Percentiles rank a stretch among this genome's conserved stretches.
Evolutionary conservation across 352 stramenopile species (phyloP).

Genomic region (Pythium pectinolyticum): DNA sequence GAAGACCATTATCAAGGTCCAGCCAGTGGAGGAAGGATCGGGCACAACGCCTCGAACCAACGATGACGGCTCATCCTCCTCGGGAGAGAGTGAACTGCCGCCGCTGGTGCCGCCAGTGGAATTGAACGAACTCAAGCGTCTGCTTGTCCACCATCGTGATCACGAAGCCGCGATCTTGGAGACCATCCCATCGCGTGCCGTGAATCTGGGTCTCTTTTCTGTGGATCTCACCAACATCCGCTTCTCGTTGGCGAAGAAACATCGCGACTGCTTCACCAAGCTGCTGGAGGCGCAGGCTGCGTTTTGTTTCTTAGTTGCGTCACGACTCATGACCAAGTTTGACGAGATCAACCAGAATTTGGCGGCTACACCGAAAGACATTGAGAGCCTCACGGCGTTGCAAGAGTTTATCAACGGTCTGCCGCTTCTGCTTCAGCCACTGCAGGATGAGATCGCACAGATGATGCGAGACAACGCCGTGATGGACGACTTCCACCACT

Average conservation of each 20-base stretch:
- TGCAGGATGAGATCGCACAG: slow-evolving; percentile 79
- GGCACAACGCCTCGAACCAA: slow-evolving; percentile 31
- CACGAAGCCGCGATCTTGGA: slow-evolving; percentile 73
- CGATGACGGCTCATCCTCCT: slow-evolving; percentile 29
- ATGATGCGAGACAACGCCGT: slow-evolving; percentile 81
- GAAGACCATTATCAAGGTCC: slow-evolving; percentile 52
- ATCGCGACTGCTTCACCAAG: slow-evolving; percentile 71
- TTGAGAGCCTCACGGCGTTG: slow-evolving; percentile 88
- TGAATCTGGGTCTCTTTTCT: slow-evolving; percentile 78
- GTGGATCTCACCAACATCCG: slow-evolving; percentile 83
- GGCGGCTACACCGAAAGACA: slow-evolving; percentile 82
- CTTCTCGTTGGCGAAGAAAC: slow-evolving; percentile 71
- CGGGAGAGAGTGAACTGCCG: slow-evolving; percentile 43
- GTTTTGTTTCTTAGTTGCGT: slow-evolving; percentile 68
- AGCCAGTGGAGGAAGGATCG: slow-evolving; percentile 26
- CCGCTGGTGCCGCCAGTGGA: slow-evolving; percentile 65
- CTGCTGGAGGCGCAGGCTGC: slow-evolving; percentile 67
- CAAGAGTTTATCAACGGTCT: slow-evolving; percentile 87
- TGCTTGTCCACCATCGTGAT: slow-evolving; percentile 63
- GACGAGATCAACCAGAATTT: slow-evolving; percentile 86
- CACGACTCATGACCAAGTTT: slow-evolving; percentile 78
- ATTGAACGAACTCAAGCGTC: slow-evolving; percentile 65
- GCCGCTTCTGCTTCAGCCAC: slow-evolving; percentile 60
- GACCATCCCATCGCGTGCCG: slow-evolving; percentile 54
- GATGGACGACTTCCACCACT: slow-evolving; percentile 83